Percentiles rank a stretch among this genome's conserved stretches.
Evolutionary conservation across 345 rosid species (phyloP).

Genomic region (Euphorbia tirucalli): DNA sequence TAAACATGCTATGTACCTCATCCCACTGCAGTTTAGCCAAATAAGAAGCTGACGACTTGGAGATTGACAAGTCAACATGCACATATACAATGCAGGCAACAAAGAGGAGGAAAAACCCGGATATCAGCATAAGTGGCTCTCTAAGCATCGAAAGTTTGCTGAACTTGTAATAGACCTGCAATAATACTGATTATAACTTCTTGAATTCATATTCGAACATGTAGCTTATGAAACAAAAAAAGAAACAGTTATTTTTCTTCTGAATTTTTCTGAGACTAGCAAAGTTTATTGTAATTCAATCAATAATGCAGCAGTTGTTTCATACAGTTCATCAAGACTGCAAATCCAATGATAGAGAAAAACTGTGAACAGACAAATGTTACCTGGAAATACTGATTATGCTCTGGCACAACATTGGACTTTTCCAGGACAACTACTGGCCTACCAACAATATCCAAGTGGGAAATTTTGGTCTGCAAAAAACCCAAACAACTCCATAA

Average conservation of each 20-base stretch:
- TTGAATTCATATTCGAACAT: background rate
- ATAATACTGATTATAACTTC: background rate
- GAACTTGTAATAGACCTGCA: slow-evolving; percentile 87
- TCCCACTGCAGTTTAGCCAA: slow-evolving; percentile 97
- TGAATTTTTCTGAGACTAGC: background rate
- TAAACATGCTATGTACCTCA: slow-evolving; percentile 50
- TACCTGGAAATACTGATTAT: slow-evolving; percentile 91
- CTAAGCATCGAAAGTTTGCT: slow-evolving; percentile 68
- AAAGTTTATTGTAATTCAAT: background rate
- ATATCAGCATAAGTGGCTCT: slow-evolving; percentile 87
- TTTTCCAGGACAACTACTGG: slow-evolving; percentile 80
- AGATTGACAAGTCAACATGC: slow-evolving; percentile 83
- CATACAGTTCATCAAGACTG: background rate
- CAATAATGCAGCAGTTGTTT: no score
- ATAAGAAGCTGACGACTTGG: slow-evolving; percentile 88
- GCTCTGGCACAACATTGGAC: slow-evolving; percentile 82
- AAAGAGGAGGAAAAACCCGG: slow-evolving; percentile 73
- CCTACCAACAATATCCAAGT: slow-evolving; percentile 86
- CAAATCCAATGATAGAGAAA: background rate
- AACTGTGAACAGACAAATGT: slow-evolving; percentile 5
- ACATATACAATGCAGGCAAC: slow-evolving; percentile 65
- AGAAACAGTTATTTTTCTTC: background rate
- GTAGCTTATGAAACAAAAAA: background rate
- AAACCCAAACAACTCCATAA: slow-evolving; percentile 8
- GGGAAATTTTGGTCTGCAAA: slow-evolving; percentile 75